Base-by-base conservation (phyloP, 768 basidiomycete species). In the Leccinum subgranulosum region DNA sequence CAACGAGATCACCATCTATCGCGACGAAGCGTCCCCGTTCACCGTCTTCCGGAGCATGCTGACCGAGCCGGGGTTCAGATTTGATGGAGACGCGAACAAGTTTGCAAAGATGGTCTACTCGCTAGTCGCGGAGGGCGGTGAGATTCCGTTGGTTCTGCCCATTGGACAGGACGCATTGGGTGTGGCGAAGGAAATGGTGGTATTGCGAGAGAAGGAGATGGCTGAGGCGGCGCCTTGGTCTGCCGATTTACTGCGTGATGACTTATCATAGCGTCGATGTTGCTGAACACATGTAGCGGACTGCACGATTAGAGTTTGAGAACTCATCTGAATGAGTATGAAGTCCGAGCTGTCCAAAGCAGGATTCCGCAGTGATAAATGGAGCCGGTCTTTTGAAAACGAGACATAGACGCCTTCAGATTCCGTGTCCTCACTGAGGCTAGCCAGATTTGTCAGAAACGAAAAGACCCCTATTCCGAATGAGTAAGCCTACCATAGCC, bases 71-170 rank as follows among this genome's bases (percentile, higher is more conserved):
- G 56, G 51, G 14, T 47, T 46, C 19, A 49, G 6, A 1, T 50
- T 59, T 19, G 49, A 48, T 6, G 65, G 61, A 27, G 65, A 66
- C n/a, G 28, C 61, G 2, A 4, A 46, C 33, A 63, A 66, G 19
- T 56, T 63, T 10, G 43, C 48, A 45, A 48, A 34, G 51, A 28
- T 50, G 1, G 21, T 66, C 19, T 58, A 60, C 12, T 29, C 46
- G 15, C n/a, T 66, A 14, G 50, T 57, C 1, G 28, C 27, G 5
- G 34, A 36, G 15, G 31, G 56, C 11, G 57, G 43, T 8, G 7
- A 61, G 14, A 46, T 64, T 29, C 66, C 66, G 25, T 27, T 59
- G 28, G 49, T 45, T 17, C 11, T 66, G 21, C 55, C 53, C 12
- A 52, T 66, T 2, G 59, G 65, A 49, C 28, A 51, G 23, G 66